phyloP scores from a whole-genome alignment of 2,329 filamentous ascomycete genomes.

The Trichocomaceae sp. region DNA sequence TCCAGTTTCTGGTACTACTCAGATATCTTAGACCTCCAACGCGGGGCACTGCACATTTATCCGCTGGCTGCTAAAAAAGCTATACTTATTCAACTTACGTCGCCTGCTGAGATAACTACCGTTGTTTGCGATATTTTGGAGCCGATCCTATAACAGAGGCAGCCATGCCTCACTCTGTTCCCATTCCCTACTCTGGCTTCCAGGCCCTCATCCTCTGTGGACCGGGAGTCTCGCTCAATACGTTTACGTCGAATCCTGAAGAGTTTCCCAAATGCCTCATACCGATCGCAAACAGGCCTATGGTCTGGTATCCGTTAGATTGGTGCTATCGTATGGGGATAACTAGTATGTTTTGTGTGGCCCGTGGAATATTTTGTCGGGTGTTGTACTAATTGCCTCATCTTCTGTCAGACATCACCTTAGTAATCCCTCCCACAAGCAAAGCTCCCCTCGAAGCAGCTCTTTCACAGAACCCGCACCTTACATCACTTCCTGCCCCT shows the following conservation, averaged over 20 bases:
- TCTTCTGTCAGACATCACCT: conserved; percentile 35
- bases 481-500: conserved; percentile 44
- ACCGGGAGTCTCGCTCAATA: conserved; percentile 44
- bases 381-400: neutral
- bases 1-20: neutral
- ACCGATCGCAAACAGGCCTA: conserved; percentile 45
- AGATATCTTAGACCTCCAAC: neutral
- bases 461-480: conserved; percentile 44
- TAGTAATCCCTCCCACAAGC: conserved; percentile 42
- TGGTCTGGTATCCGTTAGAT: conserved; percentile 46
- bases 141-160: neutral
- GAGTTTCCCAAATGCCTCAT: conserved; percentile 45
- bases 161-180: conserved; percentile 26
- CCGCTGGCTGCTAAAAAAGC: too few species aligned
- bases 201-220: conserved; percentile 45
- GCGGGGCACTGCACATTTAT: conserved; percentile 7
- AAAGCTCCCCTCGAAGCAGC: conserved; percentile 41
- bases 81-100: neutral
- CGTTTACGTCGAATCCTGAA: conserved; percentile 44
- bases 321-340: conserved; percentile 46
- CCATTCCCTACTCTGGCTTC: conserved; percentile 53
- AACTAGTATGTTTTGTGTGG: conserved; percentile 27
- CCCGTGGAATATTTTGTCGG: neutral
- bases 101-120: neutral
- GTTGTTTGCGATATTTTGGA: neutral